A percentile compares a stretch with the other conserved stretches of the same genome.
phyloP scores from a whole-genome alignment of 2,329 filamentous ascomycete genomes.

The Chrysosporium keratinophilum region DNA sequence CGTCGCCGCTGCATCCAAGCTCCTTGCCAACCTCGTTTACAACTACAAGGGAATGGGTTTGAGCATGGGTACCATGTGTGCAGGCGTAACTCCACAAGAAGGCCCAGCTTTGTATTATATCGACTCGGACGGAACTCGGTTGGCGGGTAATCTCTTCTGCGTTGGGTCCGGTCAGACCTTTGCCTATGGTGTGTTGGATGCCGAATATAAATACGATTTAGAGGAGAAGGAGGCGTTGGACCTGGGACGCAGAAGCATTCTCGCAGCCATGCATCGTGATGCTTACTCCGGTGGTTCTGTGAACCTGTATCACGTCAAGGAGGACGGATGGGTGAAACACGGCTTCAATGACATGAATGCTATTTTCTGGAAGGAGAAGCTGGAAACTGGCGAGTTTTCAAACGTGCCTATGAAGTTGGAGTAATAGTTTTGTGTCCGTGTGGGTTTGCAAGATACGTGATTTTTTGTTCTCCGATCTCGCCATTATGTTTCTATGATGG shows the following conservation, averaged over 20 bases:
- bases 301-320: conserved; percentile 98
- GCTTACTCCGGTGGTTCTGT: conserved; percentile 98
- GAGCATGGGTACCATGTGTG: conserved; percentile 99
- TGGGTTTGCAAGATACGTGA: neutral
- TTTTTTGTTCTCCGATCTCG: neutral
- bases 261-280: conserved; percentile 92
- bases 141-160: conserved; percentile 93
- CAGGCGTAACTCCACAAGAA: conserved; percentile 83
- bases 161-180: conserved; percentile 98
- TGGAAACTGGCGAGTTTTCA: conserved; percentile 96
- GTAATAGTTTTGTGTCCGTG: neutral
- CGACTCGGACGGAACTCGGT: conserved; percentile 87
- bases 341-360: conserved; percentile 97
- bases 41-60: conserved; percentile 98
- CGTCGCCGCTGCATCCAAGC: conserved; percentile 93
- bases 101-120: conserved; percentile 97
- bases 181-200: conserved; percentile 93
- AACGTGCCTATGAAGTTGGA: conserved; percentile 71
- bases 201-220: conserved; percentile 86
- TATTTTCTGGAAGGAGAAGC: conserved; percentile 99
- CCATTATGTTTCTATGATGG: neutral
- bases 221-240: conserved; percentile 79
- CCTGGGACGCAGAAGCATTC: conserved; percentile 80
- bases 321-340: conserved; percentile 97
- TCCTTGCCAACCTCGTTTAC: conserved; percentile 96